A percentile compares a stretch with the other conserved stretches of the same genome.
Evolutionary conservation across 1,284 basidiomycete genomes (phyloP).

Genomic region (Gomphus bonarii): DNA sequence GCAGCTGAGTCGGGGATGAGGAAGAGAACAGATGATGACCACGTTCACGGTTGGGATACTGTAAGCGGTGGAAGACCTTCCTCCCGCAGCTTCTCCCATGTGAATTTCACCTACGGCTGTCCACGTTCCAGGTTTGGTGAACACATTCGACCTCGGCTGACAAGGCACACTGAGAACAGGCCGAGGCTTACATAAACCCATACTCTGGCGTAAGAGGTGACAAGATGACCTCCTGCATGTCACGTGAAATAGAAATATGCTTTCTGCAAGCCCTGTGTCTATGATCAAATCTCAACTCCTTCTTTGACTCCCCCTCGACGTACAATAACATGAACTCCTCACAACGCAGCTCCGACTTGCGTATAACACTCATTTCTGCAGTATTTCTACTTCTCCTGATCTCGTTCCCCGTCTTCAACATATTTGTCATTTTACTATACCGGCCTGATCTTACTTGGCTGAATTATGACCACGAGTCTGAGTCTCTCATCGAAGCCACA

Average conservation of each 20-base stretch:
- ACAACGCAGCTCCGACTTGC: background rate
- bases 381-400: background rate
- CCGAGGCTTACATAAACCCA: too few relatives aligned
- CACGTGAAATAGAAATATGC: background rate
- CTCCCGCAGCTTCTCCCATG: background rate
- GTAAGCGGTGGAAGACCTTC: background rate
- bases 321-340: background rate
- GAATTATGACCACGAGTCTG: background rate
- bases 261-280: background rate
- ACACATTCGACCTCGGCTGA: too few relatives aligned
- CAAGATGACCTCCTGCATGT: too few relatives aligned
- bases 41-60: background rate
- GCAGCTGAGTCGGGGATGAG: background rate
- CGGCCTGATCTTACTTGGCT: background rate
- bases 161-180: too few relatives aligned
- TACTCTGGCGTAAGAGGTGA: background rate
- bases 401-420: background rate
- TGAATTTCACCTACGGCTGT: background rate
- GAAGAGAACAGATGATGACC: background rate
- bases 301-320: background rate
- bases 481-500: background rate
- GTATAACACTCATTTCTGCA: background rate
- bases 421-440: background rate
- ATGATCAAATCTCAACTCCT: background rate
- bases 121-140: background rate